These are phyloP conservation scores for Podospora didyma DNA, from an alignment of 495 filamentous ascomycete genomes.

Conservation along the genomic window DNA sequence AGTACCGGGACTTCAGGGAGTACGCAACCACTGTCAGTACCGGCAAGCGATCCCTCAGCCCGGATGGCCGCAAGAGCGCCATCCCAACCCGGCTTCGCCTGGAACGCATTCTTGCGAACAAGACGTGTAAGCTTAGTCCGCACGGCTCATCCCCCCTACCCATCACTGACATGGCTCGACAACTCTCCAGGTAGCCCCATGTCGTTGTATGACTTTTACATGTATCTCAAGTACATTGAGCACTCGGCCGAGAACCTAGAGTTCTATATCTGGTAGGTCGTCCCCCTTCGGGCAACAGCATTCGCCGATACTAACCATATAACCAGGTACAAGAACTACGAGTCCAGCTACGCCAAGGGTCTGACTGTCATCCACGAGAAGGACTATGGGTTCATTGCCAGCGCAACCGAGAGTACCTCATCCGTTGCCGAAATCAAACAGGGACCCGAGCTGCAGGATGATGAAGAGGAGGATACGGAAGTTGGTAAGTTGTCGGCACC, in stretches of 20 bases:
- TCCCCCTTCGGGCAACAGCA: too few species aligned
- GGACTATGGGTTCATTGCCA: conserved; percentile 20
- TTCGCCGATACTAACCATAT: too few species aligned
- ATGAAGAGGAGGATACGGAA: conserved; percentile 22
- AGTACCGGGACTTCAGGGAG: conserved; percentile 37
- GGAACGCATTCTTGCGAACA: conserved; percentile 38
- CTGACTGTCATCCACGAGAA: conserved; percentile 16
- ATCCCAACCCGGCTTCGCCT: conserved; percentile 33
- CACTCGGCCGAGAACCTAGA: conserved; percentile 50
- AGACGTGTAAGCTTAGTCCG: conserved; percentile 28
- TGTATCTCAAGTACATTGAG: conserved; percentile 40
- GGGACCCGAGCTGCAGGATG: conserved; percentile 1
- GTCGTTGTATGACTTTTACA: conserved; percentile 38
- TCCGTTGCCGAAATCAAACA: conserved; percentile 20
- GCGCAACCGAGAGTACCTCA: conserved; percentile 23
- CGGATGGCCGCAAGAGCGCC: conserved; percentile 22
- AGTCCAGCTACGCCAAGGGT: conserved; percentile 27
- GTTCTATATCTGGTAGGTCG: conserved; percentile 68
- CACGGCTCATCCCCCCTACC: neutral
- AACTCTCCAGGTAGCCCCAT: conserved; percentile 28
- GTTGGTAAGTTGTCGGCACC: conserved; percentile 14
- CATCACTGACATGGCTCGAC: neutral
- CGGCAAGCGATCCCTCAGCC: conserved; percentile 26
- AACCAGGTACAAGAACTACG: conserved; percentile 39
- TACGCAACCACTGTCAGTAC: conserved; percentile 27